These are phyloP conservation scores for Kwoniella dejecticola DNA, from an alignment of 768 basidiomycete genomes.

Conservation along the genomic window DNA sequence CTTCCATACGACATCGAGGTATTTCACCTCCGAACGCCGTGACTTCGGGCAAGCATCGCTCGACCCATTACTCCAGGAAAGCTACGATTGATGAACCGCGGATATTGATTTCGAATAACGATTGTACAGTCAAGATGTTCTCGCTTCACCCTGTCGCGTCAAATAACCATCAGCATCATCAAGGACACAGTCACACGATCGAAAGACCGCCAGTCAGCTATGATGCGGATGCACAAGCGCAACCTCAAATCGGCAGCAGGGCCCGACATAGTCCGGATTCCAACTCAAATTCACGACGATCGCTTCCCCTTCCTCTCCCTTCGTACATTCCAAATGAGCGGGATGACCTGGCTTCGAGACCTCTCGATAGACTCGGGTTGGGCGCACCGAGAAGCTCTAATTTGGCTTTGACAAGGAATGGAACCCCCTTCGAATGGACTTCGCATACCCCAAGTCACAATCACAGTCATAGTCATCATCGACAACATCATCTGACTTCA, in stretches of 20 bases:
- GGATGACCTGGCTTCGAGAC: not conserved
- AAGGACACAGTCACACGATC: not conserved
- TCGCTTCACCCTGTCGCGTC: conserved; percentile 58
- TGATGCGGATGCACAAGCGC: not conserved
- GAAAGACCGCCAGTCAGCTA: too few species aligned
- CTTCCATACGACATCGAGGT: conserved; percentile 17
- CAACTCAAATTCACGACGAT: too few species aligned
- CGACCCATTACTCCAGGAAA: conserved; percentile 54
- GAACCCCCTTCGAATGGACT: conserved; percentile 12
- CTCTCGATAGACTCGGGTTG: conserved; percentile 14
- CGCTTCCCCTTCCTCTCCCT: too few species aligned
- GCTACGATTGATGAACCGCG: conserved; percentile 70
- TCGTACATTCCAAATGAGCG: not conserved
- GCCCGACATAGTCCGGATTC: too few species aligned
- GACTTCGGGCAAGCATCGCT: not conserved
- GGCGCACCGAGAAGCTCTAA: conserved; percentile 16
- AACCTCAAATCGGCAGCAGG: not conserved
- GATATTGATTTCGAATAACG: conserved; percentile 83
- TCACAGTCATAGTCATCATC: not conserved
- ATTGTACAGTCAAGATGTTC: conserved; percentile 76
- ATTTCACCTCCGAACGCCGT: not conserved
- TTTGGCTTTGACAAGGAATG: not conserved
- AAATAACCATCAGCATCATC: not conserved
- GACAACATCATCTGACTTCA: not conserved
- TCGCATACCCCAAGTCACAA: not conserved